Percentiles rank a stretch among this genome's conserved stretches.
Conservation (phyloP, 2,329 filamentous ascomycete species). For the Colletotrichum sp. region DNA sequence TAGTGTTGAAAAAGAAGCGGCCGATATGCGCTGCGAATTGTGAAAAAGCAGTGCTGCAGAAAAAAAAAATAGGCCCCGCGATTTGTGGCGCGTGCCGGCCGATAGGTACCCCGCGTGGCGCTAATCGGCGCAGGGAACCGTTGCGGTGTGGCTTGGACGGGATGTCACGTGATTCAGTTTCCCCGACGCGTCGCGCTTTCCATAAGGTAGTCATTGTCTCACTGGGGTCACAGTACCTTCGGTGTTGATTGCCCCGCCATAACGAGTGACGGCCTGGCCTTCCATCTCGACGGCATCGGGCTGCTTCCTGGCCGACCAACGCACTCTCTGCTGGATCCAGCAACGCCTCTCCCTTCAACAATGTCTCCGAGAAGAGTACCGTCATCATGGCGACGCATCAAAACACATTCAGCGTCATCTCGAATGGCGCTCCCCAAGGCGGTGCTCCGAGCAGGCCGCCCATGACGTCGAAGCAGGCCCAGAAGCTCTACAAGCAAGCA, state of each 20-base stretch:
- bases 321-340: background rate
- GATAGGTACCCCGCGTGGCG: slow-evolving; percentile 18
- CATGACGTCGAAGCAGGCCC: slow-evolving; percentile 48
- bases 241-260: slow-evolving; percentile 14
- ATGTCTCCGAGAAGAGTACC: slow-evolving; percentile 4
- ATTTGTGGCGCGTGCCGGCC: slow-evolving; percentile 13
- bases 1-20: background rate
- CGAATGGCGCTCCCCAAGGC: slow-evolving; percentile 29
- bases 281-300: background rate
- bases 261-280: background rate
- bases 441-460: slow-evolving; percentile 27
- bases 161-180: background rate
- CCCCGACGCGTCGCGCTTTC: background rate
- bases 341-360: background rate
- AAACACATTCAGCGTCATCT: slow-evolving; percentile 48
- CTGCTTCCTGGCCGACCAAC: background rate
- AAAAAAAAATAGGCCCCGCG: slow-evolving; percentile 16
- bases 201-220: background rate
- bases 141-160: background rate
- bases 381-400: slow-evolving; percentile 41
- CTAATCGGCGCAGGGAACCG: background rate
- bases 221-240: background rate
- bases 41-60: background rate
- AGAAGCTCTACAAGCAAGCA: slow-evolving; percentile 39
- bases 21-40: background rate